phyloP scores from a whole-genome alignment of 768 basidiomycete species.

The Clavulina sp. region DNA sequence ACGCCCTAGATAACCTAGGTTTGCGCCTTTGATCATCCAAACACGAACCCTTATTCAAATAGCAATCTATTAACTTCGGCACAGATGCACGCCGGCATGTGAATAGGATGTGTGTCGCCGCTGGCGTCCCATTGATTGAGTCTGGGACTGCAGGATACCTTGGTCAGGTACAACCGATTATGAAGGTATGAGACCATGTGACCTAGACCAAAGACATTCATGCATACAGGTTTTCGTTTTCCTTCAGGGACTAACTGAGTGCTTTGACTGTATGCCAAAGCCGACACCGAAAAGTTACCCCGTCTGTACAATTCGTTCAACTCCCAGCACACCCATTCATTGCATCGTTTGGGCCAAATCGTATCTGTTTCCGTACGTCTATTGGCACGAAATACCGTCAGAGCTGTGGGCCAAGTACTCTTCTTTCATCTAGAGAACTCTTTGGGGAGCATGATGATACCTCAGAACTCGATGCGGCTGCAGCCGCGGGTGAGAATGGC shows the following conservation, averaged over 20 bases:
- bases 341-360: constrained; percentile 99
- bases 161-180: constrained; percentile 87
- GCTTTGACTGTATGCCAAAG: constrained; percentile 92
- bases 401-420: background rate
- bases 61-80: background rate
- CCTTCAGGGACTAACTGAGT: constrained; percentile 67
- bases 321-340: constrained; percentile 92
- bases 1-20: constrained; percentile 95
- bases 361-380: constrained; percentile 73
- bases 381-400: background rate
- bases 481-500: constrained; percentile 90
- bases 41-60: background rate
- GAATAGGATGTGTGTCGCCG: constrained; percentile 95
- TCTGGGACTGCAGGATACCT: constrained; percentile 94
- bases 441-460: constrained; percentile 83
- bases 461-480: constrained; percentile 77
- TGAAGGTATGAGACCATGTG: constrained; percentile 39
- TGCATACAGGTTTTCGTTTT: constrained; percentile 5
- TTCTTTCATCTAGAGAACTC: constrained; percentile 42
- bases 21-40: constrained; percentile 14
- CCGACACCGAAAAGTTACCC: constrained; percentile 88
- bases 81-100: constrained; percentile 87
- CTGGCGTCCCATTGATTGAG: constrained; percentile 77
- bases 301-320: constrained; percentile 93
- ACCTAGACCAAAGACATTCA: too few relatives aligned